Evolutionary conservation across 2,329 filamentous ascomycete species (phyloP).

Genomic region (Sporothrix protearum): DNA sequence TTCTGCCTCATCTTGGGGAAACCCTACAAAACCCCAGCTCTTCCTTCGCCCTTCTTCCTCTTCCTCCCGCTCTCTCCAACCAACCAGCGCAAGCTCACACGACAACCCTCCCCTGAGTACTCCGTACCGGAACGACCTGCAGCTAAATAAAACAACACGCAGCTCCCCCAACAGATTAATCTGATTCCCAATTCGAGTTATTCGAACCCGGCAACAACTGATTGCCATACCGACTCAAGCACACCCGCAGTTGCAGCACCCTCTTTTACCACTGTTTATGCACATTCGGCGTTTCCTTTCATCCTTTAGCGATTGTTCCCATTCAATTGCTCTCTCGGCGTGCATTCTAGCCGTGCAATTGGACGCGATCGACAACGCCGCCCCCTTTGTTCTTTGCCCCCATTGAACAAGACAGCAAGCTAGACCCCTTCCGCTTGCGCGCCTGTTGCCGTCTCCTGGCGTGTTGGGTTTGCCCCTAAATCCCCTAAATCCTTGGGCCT

Average conservation of each 20-base stretch:
- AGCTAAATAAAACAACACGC: conserved; percentile 10
- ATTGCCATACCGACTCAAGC: not conserved
- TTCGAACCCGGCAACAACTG: not conserved
- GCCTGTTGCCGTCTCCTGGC: not conserved
- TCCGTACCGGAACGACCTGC: conserved; percentile 12
- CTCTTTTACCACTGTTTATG: not conserved
- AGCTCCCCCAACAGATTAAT: conserved; percentile 14
- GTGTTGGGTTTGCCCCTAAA: conserved; percentile 5
- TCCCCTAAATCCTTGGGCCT: conserved; percentile 7
- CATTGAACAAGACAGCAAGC: not conserved
- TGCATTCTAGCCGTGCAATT: not conserved
- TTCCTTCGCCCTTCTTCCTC: not conserved
- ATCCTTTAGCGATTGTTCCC: not conserved
- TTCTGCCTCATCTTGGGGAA: not conserved
- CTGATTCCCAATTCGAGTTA: not conserved
- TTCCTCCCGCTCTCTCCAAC: not conserved
- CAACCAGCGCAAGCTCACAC: not conserved
- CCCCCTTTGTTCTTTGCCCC: conserved; percentile 2
- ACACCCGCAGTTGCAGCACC: not conserved
- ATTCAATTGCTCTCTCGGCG: not conserved
- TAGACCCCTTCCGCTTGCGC: conserved; percentile 7
- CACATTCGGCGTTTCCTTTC: not conserved
- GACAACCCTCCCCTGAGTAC: not conserved
- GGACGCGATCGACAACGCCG: conserved; percentile 10
- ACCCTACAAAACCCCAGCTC: not conserved